A percentile compares a stretch with the other conserved stretches of the same genome.
Conservation (phyloP, 176 grass and related monocot species). For the Triticum turgidum region DNA sequence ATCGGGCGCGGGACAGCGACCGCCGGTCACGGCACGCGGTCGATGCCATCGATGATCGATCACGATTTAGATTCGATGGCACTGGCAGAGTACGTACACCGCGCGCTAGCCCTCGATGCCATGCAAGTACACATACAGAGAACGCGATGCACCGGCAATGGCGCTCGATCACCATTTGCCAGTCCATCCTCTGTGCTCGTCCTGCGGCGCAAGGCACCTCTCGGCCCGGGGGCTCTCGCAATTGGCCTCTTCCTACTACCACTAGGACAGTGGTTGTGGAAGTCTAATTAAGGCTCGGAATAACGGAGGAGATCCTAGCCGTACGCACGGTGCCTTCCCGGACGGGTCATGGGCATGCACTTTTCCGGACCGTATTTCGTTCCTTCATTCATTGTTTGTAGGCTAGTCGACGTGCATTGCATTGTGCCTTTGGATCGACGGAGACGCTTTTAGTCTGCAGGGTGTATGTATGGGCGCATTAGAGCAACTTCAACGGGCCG, state of each 20-base stretch:
- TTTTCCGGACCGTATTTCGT: neutral
- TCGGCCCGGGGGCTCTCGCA: neutral
- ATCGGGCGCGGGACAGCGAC: neutral
- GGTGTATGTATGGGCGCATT: neutral
- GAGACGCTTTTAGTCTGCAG: neutral
- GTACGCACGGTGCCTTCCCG: neutral
- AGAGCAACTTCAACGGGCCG: too few species aligned
- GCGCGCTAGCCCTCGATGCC: neutral
- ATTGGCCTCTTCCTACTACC: neutral
- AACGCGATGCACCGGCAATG: slow-evolving; percentile 2
- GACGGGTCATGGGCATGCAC: neutral
- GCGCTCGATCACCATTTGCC: neutral
- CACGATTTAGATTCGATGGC: neutral
- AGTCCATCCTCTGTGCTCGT: neutral
- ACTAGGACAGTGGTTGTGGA: neutral
- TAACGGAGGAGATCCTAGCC: neutral
- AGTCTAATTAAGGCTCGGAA: neutral
- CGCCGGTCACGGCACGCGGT: neutral
- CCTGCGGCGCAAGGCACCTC: neutral
- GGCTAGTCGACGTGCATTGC: neutral
- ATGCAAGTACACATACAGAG: neutral
- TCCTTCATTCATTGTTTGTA: neutral
- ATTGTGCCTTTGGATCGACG: neutral
- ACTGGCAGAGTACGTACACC: neutral
- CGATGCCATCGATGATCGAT: neutral